Base-by-base conservation (phyloP, 1,139 yeast genomes). In the Yamadazyma conglobata region DNA sequence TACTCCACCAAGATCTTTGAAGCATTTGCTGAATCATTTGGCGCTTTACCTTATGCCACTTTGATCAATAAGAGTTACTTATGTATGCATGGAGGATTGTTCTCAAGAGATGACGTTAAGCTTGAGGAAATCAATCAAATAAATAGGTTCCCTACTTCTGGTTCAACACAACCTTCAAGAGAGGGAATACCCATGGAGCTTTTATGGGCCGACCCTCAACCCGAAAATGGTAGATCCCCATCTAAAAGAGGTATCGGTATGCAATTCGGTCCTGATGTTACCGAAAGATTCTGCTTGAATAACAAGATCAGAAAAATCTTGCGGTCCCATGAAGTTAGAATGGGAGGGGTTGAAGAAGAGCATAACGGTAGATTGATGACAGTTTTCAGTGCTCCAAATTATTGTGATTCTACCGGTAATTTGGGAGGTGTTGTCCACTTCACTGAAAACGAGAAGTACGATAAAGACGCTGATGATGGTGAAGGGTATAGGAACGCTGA, bases 201-300 rank as follows among this genome's bases (percentile, higher is more conserved):
- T 54, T 67, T 91, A 38, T 91, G 99, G 99, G 86, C 97, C 0
- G 99, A 91, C 55, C 99, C 99, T 1, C 96, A 88, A 55, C 66
- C 69, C 0, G 67, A 60, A 8, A 63, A 73, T 11, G 98, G 98
- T 10, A 72, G 95, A 29, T 77, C 88, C 1, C 87, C 94, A 4
- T 84, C 95, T 15, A 88, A 88, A 59, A 76, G 99, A 54, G 99
- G 99, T 23, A 79, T 89, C 33, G 97, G 98, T 16, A 76, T 86
- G 58, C 95, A 91, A 54, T 91, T 91, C 56, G 99, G 99, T 1
- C 96, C 97, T 6, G 98, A 91, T 54, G 76, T 91, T 38, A 91
- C 98, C 6, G 79, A 77, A 35, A 55, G 72, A 26, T 91, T 89
- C 68, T 78, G 95, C 50, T 69, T 79, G 28, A 56, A 57, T 28